phyloP scores from a whole-genome alignment of 495 filamentous ascomycete genomes.

The Neurospora sp. region DNA sequence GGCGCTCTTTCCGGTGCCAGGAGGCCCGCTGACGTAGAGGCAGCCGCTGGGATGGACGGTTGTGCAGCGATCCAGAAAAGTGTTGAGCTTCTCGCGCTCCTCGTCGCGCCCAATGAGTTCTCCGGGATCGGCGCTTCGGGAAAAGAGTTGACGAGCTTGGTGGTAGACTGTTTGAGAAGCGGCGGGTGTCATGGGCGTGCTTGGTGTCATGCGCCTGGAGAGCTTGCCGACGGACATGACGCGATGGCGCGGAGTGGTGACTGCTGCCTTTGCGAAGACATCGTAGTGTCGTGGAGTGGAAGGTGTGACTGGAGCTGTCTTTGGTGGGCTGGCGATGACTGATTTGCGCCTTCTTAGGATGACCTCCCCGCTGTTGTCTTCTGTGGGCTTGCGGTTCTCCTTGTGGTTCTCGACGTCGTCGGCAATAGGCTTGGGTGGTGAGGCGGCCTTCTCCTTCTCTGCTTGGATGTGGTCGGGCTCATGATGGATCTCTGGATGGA shows the following conservation, averaged over 20 bases:
- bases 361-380: not conserved
- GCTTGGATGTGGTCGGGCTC: not conserved
- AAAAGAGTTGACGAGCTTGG: constrained; percentile 77
- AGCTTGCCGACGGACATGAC: constrained; percentile 41
- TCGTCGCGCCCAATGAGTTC: constrained; percentile 73
- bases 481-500: not conserved
- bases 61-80: constrained; percentile 59
- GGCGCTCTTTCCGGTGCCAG: constrained; percentile 94
- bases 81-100: constrained; percentile 59
- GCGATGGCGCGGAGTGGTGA: constrained; percentile 36
- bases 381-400: not conserved
- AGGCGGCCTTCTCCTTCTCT: constrained; percentile 41
- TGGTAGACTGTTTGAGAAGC: constrained; percentile 67
- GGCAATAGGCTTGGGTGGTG: constrained; percentile 20
- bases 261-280: constrained; percentile 32
- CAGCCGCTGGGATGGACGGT: constrained; percentile 60
- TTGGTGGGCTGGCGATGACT: not conserved
- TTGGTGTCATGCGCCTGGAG: constrained; percentile 44
- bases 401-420: not conserved
- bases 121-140: constrained; percentile 62
- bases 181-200: constrained; percentile 54
- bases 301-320: constrained; percentile 47
- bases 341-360: not conserved
- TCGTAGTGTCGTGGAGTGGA: constrained; percentile 50
- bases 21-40: constrained; percentile 90